Base-by-base conservation (phyloP, 78 protist genomes). In the slime mould (Dictyostelium discoideum) region DNA sequence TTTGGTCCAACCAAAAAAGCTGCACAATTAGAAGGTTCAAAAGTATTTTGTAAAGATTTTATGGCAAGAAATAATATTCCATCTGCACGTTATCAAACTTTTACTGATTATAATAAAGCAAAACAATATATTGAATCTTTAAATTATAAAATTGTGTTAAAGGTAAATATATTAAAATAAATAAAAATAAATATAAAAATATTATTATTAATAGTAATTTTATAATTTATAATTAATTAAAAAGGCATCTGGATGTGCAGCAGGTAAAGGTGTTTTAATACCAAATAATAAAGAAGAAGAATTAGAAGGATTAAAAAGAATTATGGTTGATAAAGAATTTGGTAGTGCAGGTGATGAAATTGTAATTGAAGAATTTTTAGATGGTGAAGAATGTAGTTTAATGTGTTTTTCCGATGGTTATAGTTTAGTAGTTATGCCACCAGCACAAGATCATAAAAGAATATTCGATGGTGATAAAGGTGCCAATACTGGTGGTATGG, bases 241-340 rank as follows among this genome's bases (percentile, higher is more conserved):
- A 73, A 9, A 39, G 88, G 98, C 99, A 4, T 29, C 85, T 7
- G 99, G 99, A 9, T 96, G 97, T 14, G 98, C 98, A 1, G 99
- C 98, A 13, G 99, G 99, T 26, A 98, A 98, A 92, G 99, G 99
- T 67, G 99, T 98, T 20, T 48, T 98, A 32, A 76, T 98, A 13
- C 97, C 97, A 74, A 40, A 46, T 26, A 76, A 85, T 69, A 81
- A 39, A 67, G 94, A 93, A 40, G 98, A 97, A 37, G 97, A 97
- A 22, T 85, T 69, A 20, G 82, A 18, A 10, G 92, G 92, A 9
- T 54, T 92, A 16, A 82, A 84, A 32, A 37, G 73, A 24, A 92
- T 95, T 46, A 88, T 98, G 97, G 86, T 85, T 20, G 96, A 85
- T 73, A 67, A 54, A 29, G 95, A 96, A 13, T 96, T 96, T 85